These are phyloP conservation scores for Hypholoma fasciculare DNA, from an alignment of 768 basidiomycete species.

Conservation along the genomic window DNA sequence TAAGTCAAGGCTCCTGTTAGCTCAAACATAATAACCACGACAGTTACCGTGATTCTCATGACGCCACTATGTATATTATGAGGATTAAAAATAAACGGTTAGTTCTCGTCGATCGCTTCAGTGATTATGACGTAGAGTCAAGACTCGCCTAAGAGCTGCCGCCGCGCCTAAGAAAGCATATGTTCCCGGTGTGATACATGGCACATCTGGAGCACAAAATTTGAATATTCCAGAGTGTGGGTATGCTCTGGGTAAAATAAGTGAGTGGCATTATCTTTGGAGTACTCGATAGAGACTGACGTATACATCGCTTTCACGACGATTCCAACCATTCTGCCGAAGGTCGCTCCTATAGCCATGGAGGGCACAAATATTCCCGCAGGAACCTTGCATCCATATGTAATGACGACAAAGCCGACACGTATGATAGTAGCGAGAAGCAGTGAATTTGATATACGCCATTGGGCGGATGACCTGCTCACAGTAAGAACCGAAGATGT, in stretches of 20 bases:
- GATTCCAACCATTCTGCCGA: slow-evolving; percentile 96
- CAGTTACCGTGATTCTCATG: slow-evolving; percentile 96
- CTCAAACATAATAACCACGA: slow-evolving; percentile 99
- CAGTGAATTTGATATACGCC: slow-evolving; percentile 93
- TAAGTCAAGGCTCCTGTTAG: slow-evolving; percentile 96
- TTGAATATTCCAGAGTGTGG: slow-evolving; percentile 87
- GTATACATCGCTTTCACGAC: slow-evolving; percentile 90
- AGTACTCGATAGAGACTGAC: slow-evolving; percentile 39
- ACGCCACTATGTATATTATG: slow-evolving; percentile 64
- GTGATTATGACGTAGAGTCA: slow-evolving; percentile 13
- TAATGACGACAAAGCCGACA: slow-evolving; percentile 82
- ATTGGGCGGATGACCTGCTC: slow-evolving; percentile 80
- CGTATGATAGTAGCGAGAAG: slow-evolving; percentile 90
- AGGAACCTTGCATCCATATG: slow-evolving; percentile 96
- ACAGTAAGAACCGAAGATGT: neutral
- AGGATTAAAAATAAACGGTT: slow-evolving; percentile 1
- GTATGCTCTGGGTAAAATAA: slow-evolving; percentile 56
- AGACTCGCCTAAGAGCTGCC: slow-evolving; percentile 79
- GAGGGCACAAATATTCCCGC: slow-evolving; percentile 98
- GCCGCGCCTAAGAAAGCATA: slow-evolving; percentile 98
- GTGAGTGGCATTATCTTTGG: neutral
- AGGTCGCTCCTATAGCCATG: slow-evolving; percentile 97
- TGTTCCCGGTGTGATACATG: slow-evolving; percentile 97
- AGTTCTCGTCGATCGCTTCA: neutral
- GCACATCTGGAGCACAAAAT: slow-evolving; percentile 86